Conservation (phyloP, 441 rosid genomes). For the Erodium trifolium region DNA sequence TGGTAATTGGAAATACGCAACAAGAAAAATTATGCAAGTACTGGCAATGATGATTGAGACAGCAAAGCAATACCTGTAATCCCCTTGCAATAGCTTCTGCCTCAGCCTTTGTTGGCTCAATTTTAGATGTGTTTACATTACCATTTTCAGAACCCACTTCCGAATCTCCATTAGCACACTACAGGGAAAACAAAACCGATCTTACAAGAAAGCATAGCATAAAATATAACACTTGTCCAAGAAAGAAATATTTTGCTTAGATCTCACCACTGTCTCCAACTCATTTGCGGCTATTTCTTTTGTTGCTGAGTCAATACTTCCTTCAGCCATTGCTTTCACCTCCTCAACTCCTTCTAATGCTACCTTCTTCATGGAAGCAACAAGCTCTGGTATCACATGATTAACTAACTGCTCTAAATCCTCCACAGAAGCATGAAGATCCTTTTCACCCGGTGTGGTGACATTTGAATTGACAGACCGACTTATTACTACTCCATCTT, state of each 20-base stretch:
- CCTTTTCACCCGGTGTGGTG: constrained; percentile 28
- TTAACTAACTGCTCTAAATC: constrained; percentile 38
- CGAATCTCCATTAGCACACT: constrained; percentile 55
- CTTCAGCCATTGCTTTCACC: constrained; percentile 53
- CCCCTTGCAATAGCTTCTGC: constrained; percentile 87
- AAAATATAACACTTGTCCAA: constrained; percentile 16
- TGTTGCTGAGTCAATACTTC: constrained; percentile 28
- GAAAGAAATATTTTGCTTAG: constrained; percentile 15
- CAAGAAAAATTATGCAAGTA: background rate
- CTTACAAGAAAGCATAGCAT: constrained; percentile 9
- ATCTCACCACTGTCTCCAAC: constrained; percentile 58
- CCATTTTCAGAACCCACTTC: constrained; percentile 65
- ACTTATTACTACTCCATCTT: constrained; percentile 15
- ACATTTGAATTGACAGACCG: constrained; percentile 28
- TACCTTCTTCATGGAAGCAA: constrained; percentile 57
- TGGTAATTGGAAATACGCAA: too few relatives aligned
- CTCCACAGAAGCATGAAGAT: constrained; percentile 30
- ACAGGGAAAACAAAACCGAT: constrained; percentile 17
- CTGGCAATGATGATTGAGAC: constrained; percentile 9
- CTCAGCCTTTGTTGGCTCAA: constrained; percentile 92
- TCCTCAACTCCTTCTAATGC: constrained; percentile 75
- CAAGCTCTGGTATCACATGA: constrained; percentile 34
- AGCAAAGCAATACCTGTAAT: constrained; percentile 53
- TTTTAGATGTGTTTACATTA: constrained; percentile 43
- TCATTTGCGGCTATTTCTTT: constrained; percentile 31